Percentiles rank a stretch among this genome's conserved stretches.
These are phyloP conservation scores for Melanopsichium pennsylvanicum DNA, from an alignment of 1,284 basidiomycete genomes.

Conservation along the genomic window DNA sequence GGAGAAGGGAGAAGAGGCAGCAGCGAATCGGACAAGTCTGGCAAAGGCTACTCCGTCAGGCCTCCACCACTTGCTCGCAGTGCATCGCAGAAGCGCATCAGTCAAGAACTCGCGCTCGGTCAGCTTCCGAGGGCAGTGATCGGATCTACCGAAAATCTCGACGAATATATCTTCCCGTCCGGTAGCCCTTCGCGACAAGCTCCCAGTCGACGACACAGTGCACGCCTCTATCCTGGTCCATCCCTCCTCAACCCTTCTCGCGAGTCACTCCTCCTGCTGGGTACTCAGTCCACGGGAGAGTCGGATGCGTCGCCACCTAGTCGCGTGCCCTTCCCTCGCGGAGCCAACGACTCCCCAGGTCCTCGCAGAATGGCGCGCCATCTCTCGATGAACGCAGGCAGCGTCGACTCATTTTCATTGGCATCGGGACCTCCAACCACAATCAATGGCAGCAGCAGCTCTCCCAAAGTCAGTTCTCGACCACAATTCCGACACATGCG, in stretches of 20 bases:
- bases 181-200: slow-evolving; percentile 44
- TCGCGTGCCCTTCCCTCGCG: slow-evolving; percentile 52
- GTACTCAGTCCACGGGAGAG: slow-evolving; percentile 9
- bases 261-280: slow-evolving; percentile 35
- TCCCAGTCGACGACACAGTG: slow-evolving; percentile 52
- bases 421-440: slow-evolving; percentile 22
- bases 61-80: slow-evolving; percentile 35
- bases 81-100: slow-evolving; percentile 55
- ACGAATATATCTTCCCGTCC: slow-evolving; percentile 37
- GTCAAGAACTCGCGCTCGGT: slow-evolving; percentile 51
- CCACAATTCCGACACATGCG: slow-evolving; percentile 51
- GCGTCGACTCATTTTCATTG: slow-evolving; percentile 20
- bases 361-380: slow-evolving; percentile 43
- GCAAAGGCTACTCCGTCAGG: slow-evolving; percentile 10
- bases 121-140: slow-evolving; percentile 38
- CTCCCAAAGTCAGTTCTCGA: slow-evolving; percentile 29
- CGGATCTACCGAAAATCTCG: slow-evolving; percentile 43
- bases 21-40: slow-evolving; percentile 44
- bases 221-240: slow-evolving; percentile 41
- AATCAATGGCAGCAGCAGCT: slow-evolving; percentile 20
- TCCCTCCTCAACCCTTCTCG: slow-evolving; percentile 55
- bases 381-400: slow-evolving; percentile 45
- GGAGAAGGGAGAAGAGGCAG: slow-evolving; percentile 32
- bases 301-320: slow-evolving; percentile 20
- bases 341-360: slow-evolving; percentile 43